Evolutionary conservation across 1,284 basidiomycete species (phyloP), one percentile per base, ranked within the genome.

Genomic region (Austropuccinia psidii): DNA sequence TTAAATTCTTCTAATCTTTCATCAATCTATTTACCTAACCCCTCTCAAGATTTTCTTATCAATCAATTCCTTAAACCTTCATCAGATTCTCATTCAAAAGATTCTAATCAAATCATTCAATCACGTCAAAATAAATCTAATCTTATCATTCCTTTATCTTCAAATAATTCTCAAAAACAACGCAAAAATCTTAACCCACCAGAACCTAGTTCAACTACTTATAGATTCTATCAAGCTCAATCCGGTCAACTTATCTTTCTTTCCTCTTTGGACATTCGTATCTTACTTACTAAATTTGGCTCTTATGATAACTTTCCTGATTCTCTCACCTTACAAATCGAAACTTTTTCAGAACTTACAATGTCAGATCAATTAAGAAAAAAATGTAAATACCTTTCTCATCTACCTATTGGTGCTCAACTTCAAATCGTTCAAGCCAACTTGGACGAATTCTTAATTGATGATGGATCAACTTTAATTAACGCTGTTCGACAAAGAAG

Each of bases 151-250:
- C 78, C 15, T 75, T n/a, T n/a, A n/a, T n/a, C n/a, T n/a, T n/a
- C n/a, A n/a, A n/a, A n/a, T n/a, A 70, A 41, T 75, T 72, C 55
- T 76, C 8, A 78, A 79, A 50, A 52, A 57, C 52, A 77, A 77
- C 24, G 80, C 1, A 67, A 74, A 17, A 77, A 77, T 52, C n/a
- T 80, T 64, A 80, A 80, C 35, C 79, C 79, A 11, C 79, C 79
- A 11, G 75, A 77, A 54, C 77, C 78, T 33, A 75, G 76, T 29
- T 74, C 74, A 1, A 77, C 79, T 0, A 78, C 47, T 9, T 98
- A 96, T 82, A 92, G 90, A 79, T 99, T 91, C 81, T 99, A 97
- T 81, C 96, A 98, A 81, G 90, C 93, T 13, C 88, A 91, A 0
- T 91, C 91, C 1, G 96, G 95, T 19, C 85, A 91, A 75, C 90